These are phyloP conservation scores for Pseudohyphozyma bogoriensis DNA, from an alignment of 768 basidiomycete species.

Conservation along the genomic window DNA sequence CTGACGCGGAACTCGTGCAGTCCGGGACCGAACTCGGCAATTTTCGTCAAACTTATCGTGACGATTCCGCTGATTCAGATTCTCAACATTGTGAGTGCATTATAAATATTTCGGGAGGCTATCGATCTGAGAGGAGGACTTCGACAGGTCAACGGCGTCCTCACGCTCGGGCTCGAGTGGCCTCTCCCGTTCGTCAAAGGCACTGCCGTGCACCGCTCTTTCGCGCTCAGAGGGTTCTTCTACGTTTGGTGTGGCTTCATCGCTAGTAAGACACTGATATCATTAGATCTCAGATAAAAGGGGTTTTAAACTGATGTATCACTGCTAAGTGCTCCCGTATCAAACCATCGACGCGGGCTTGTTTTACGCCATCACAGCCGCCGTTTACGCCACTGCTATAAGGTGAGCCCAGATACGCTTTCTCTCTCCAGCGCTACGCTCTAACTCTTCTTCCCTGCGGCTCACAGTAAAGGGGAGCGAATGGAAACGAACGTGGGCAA, in stretches of 20 bases:
- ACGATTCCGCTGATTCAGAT: conserved; percentile 65
- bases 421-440: too few species aligned
- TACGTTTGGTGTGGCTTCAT: conserved; percentile 58
- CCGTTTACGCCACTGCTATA: conserved; percentile 55
- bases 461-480: too few species aligned
- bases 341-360: conserved; percentile 76
- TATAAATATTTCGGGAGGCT: neutral
- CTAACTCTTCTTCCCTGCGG: too few species aligned
- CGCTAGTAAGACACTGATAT: conserved; percentile 46
- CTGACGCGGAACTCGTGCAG: conserved; percentile 37
- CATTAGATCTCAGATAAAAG: too few species aligned
- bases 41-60: conserved; percentile 68
- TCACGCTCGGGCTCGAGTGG: conserved; percentile 59
- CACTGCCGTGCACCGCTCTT: conserved; percentile 12
- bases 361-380: conserved; percentile 62
- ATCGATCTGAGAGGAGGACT: neutral
- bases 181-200: conserved; percentile 47
- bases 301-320: too few species aligned
- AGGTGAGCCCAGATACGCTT: too few species aligned
- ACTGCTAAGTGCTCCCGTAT: conserved; percentile 12
- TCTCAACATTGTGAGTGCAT: conserved; percentile 43
- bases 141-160: conserved; percentile 44
- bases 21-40: conserved; percentile 49
- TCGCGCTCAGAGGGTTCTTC: conserved; percentile 48
- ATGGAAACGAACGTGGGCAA: too few species aligned